These are phyloP conservation scores for Aureobasidium subglaciale DNA, from an alignment of 2,329 filamentous ascomycete genomes.

Conservation along the genomic window DNA sequence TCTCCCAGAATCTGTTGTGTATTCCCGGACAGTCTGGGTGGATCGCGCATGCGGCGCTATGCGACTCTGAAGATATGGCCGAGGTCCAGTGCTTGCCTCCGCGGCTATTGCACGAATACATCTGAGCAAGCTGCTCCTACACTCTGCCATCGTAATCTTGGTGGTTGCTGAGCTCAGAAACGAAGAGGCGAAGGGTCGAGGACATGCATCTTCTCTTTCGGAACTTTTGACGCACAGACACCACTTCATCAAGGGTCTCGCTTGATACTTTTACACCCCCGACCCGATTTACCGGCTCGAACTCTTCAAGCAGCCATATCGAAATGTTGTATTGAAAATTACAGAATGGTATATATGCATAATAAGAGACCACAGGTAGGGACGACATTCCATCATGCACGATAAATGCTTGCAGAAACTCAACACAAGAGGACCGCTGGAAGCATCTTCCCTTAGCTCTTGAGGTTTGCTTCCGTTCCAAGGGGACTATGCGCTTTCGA, in stretches of 20 bases:
- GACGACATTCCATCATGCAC: neutral
- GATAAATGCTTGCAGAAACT: neutral
- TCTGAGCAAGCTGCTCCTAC: conserved; percentile 38
- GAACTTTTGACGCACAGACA: conserved; percentile 14
- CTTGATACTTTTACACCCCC: too few species aligned
- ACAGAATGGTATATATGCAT: neutral
- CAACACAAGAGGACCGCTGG: neutral
- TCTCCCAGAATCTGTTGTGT: neutral
- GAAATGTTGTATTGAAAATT: too few species aligned
- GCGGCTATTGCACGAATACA: conserved; percentile 34
- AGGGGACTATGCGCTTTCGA: neutral
- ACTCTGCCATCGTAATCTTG: conserved; percentile 35
- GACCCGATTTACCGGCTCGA: too few species aligned
- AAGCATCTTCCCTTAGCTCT: neutral
- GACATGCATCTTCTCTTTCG: neutral
- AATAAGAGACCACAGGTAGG: neutral
- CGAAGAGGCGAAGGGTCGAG: neutral
- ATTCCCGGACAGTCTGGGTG: neutral
- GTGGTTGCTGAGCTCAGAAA: neutral
- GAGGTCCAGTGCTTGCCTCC: conserved; percentile 21
- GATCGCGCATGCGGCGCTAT: conserved; percentile 6
- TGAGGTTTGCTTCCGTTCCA: neutral
- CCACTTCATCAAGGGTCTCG: neutral
- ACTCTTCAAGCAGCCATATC: neutral
- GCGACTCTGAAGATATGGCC: conserved; percentile 17